Evolutionary conservation across 1,284 basidiomycete genomes (phyloP).

Genomic region (Heliocybe sulcata): DNA sequence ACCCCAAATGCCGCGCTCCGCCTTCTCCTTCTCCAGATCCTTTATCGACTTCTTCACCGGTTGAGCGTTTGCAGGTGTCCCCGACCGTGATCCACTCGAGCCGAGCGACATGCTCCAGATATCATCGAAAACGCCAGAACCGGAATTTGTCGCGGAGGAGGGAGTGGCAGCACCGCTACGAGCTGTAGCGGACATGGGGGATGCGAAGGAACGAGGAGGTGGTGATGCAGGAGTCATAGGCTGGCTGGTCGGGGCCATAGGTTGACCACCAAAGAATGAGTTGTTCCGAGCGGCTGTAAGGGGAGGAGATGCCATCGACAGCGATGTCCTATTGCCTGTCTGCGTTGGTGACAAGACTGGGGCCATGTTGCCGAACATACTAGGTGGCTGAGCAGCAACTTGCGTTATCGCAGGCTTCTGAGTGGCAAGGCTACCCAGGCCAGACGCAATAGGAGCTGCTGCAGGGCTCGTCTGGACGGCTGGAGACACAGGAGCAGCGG

Average conservation of each 20-base stretch:
- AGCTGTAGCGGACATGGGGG: constrained; percentile 6
- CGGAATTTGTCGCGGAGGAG: constrained; percentile 13
- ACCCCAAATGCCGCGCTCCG: constrained; percentile 73
- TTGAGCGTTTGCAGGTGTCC: constrained; percentile 16
- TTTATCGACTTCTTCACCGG: constrained; percentile 69
- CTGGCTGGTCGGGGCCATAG: constrained; percentile 8
- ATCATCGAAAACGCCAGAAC: constrained; percentile 68
- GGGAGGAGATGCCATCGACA: not conserved
- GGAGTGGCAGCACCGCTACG: constrained; percentile 9
- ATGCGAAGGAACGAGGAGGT: constrained; percentile 12
- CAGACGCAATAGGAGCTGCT: not conserved
- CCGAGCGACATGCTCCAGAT: constrained; percentile 85
- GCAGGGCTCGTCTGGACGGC: constrained; percentile 2
- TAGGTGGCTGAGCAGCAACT: not conserved
- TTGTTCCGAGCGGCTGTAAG: not conserved
- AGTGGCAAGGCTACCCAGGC: not conserved
- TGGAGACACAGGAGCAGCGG: constrained; percentile 51
- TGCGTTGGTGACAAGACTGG: not conserved
- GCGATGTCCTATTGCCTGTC: not conserved
- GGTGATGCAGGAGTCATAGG: constrained; percentile 7
- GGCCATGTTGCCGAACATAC: not conserved
- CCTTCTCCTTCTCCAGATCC: constrained; percentile 83
- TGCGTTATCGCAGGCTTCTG: not conserved
- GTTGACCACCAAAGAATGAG: not conserved
- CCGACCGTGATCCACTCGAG: constrained; percentile 8